Percentiles rank a stretch among this genome's conserved stretches.
Evolutionary conservation across 2,329 filamentous ascomycete species (phyloP).

Genomic region (Penicillium aurantiogriseum): DNA sequence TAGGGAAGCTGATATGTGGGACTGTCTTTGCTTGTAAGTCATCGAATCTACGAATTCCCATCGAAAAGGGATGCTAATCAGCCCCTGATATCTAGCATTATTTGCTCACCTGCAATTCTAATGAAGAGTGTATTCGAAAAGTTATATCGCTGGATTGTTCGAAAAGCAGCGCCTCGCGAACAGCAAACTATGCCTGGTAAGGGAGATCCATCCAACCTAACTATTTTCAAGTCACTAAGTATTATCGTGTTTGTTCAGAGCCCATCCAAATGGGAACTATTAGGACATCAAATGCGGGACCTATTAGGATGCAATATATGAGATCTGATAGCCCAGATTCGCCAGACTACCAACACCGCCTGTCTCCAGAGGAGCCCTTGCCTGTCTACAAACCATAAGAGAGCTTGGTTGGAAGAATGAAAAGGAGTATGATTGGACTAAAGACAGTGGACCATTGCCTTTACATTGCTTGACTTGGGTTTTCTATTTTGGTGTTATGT

Average conservation of each 20-base stretch:
- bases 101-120: not conserved
- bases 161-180: not conserved
- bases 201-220: not conserved
- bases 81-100: not conserved
- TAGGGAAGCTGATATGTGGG: not conserved
- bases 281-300: too few species aligned
- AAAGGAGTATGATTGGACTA: not conserved
- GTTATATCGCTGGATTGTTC: not conserved
- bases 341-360: not conserved
- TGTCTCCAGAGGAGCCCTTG: not conserved
- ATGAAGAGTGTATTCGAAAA: not conserved
- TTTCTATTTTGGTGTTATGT: not conserved
- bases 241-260: not conserved
- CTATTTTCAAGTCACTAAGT: not conserved
- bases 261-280: not conserved
- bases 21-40: not conserved
- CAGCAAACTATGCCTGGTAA: not conserved
- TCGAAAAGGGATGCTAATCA: not conserved
- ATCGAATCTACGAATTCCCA: not conserved
- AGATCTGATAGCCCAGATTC: not conserved
- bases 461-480: not conserved
- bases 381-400: not conserved
- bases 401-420: too few species aligned
- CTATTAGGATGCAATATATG: not conserved
- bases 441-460: not conserved